Evolutionary conservation across 2,329 filamentous ascomycete genomes (phyloP).

Genomic region (Arthrobotrys sinensis): DNA sequence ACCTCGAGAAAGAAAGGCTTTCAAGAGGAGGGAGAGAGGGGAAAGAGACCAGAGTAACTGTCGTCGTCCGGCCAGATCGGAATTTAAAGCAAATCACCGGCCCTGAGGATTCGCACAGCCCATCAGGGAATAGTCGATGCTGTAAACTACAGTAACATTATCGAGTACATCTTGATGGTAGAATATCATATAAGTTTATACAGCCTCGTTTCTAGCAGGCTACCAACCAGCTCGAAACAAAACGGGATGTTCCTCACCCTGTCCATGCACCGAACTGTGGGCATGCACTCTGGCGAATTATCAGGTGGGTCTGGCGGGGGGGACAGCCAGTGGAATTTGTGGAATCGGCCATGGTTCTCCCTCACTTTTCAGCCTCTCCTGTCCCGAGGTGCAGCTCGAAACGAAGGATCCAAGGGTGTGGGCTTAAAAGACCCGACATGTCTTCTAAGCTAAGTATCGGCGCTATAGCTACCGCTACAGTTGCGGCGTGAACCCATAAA

Average conservation of each 20-base stretch:
- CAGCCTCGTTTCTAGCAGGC: conserved; percentile 44
- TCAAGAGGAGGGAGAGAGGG: conserved; percentile 1
- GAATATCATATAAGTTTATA: conserved; percentile 30
- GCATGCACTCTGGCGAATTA: conserved; percentile 5
- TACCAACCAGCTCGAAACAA: conserved; percentile 13
- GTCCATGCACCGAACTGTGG: background rate
- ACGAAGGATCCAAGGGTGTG: conserved; percentile 42
- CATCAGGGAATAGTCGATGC: background rate
- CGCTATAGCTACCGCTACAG: conserved; percentile 53
- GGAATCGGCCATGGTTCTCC: conserved; percentile 39
- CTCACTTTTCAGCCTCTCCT: conserved; percentile 47
- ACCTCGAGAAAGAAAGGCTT: background rate
- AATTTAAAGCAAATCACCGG: conserved; percentile 14
- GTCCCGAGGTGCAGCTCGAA: conserved; percentile 24
- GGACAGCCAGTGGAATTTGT: conserved; percentile 30
- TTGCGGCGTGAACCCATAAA: background rate
- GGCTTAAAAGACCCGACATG: conserved; percentile 11
- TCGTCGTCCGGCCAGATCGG: background rate
- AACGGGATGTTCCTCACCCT: conserved; percentile 19
- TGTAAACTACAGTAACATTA: too few relatives aligned
- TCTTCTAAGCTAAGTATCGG: background rate
- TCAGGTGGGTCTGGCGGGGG: conserved; percentile 1
- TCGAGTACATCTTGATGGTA: background rate
- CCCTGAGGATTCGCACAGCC: background rate
- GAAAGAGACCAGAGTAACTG: too few relatives aligned